phyloP scores from a whole-genome alignment of 2,329 filamentous ascomycete genomes.

The Cytospora piceicola region DNA sequence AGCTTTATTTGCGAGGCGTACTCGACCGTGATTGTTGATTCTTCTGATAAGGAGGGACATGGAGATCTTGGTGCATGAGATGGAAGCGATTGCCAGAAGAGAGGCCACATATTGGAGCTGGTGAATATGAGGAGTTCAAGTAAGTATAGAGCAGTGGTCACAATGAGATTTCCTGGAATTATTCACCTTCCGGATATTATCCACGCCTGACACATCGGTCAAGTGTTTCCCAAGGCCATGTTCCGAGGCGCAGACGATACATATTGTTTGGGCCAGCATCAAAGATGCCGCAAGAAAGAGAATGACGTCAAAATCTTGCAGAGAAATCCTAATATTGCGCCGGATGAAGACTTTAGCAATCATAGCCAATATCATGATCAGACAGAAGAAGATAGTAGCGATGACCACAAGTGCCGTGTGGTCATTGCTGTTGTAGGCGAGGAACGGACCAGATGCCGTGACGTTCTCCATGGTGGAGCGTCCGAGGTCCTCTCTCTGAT shows the following conservation, averaged over 20 bases:
- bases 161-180: too few relatives aligned
- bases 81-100: background rate
- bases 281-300: background rate
- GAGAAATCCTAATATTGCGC: background rate
- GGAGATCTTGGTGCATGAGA: conserved; percentile 9
- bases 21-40: conserved; percentile 5
- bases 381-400: background rate
- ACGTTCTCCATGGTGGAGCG: background rate
- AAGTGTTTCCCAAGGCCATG: background rate
- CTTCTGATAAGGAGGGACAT: conserved; percentile 4
- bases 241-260: background rate
- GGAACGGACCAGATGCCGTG: background rate
- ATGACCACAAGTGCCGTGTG: background rate
- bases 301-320: background rate
- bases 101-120: conserved; percentile 9
- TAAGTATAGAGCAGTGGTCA: background rate
- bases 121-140: background rate
- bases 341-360: background rate
- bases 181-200: background rate
- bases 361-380: background rate
- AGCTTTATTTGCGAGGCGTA: background rate
- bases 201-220: background rate
- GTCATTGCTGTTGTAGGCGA: background rate
- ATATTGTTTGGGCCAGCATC: background rate
- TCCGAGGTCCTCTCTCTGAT: background rate